phyloP scores from a whole-genome alignment of 2,329 filamentous ascomycete species.

The Arthroderma sp. region DNA sequence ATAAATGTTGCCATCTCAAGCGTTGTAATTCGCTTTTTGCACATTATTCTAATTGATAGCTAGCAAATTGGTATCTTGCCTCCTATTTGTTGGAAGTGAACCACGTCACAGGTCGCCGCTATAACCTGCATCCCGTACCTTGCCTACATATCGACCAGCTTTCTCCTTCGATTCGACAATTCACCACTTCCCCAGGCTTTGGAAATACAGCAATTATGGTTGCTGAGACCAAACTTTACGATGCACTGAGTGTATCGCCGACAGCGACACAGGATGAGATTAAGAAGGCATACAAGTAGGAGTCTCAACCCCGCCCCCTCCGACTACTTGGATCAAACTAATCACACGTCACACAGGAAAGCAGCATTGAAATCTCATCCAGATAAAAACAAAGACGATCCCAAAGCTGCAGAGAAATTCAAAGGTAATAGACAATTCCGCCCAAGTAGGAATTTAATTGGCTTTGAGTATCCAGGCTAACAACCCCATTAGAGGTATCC shows the following conservation, averaged over 20 bases:
- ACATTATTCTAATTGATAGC: too few species aligned
- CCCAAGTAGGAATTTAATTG: slow-evolving; percentile 2
- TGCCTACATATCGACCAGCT: too few species aligned
- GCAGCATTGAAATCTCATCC: slow-evolving; percentile 84
- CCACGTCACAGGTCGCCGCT: too few species aligned
- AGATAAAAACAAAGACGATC: slow-evolving; percentile 94
- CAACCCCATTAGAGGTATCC: slow-evolving; percentile 53
- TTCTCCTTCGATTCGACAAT: not conserved
- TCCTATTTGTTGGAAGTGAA: too few species aligned
- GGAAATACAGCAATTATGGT: slow-evolving; percentile 51
- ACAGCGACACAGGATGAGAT: slow-evolving; percentile 83
- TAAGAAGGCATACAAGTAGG: slow-evolving; percentile 86
- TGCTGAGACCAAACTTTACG: slow-evolving; percentile 90
- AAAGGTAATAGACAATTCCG: slow-evolving; percentile 44
- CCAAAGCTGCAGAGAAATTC: slow-evolving; percentile 79
- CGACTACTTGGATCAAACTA: not conserved
- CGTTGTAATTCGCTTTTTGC: too few species aligned
- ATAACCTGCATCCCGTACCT: too few species aligned
- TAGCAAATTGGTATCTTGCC: too few species aligned
- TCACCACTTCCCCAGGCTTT: not conserved
- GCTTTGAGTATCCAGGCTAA: not conserved
- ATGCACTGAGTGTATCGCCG: slow-evolving; percentile 65
- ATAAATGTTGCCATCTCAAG: too few species aligned
- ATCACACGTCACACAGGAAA: slow-evolving; percentile 44
- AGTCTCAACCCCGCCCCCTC: slow-evolving; percentile 3